phyloP scores from a whole-genome alignment of 1,284 basidiomycete species.

The Malassezia restricta region DNA sequence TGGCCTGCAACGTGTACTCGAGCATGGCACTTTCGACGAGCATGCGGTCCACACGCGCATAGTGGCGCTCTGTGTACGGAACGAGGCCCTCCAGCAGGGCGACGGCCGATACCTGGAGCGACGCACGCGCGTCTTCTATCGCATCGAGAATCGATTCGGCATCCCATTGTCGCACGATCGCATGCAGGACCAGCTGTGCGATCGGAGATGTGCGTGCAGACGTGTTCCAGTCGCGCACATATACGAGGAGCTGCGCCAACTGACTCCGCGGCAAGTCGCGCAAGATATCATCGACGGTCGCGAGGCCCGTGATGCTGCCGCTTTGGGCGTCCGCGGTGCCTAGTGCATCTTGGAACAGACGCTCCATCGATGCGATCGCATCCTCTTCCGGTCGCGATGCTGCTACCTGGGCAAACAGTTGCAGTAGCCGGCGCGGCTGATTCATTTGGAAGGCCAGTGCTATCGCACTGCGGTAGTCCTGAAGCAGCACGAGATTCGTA shows the following conservation, averaged over 20 bases:
- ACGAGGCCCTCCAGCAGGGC: conserved; percentile 73
- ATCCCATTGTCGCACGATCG: conserved; percentile 63
- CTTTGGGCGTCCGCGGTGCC: conserved; percentile 1
- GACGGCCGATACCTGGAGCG: conserved; percentile 17
- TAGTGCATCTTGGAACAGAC: conserved; percentile 15
- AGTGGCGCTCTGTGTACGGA: conserved; percentile 87
- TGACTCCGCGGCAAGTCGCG: conserved; percentile 60
- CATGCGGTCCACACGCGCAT: conserved; percentile 68
- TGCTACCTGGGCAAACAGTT: conserved; percentile 55
- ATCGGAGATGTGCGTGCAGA: conserved; percentile 70
- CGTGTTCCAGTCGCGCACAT: conserved; percentile 86
- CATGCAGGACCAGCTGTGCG: conserved; percentile 73
- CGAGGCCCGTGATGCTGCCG: conserved; percentile 33
- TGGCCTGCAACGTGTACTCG: conserved; percentile 79
- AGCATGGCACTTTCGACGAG: conserved; percentile 86
- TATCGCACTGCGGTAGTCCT: conserved; percentile 84
- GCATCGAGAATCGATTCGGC: conserved; percentile 64
- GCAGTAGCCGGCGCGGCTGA: conserved; percentile 75
- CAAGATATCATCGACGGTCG: conserved; percentile 53
- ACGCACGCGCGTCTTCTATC: conserved; percentile 49
- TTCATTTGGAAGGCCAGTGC: conserved; percentile 78
- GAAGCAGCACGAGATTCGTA: conserved; percentile 69
- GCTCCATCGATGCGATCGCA: conserved; percentile 13
- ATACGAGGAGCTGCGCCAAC: conserved; percentile 67
- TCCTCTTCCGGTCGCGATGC: conserved; percentile 21